Percentiles rank a stretch among this genome's conserved stretches.
Evolutionary conservation across 2,329 filamentous ascomycete species (phyloP).

Genomic region (Macrophomina pseudophaseolina): DNA sequence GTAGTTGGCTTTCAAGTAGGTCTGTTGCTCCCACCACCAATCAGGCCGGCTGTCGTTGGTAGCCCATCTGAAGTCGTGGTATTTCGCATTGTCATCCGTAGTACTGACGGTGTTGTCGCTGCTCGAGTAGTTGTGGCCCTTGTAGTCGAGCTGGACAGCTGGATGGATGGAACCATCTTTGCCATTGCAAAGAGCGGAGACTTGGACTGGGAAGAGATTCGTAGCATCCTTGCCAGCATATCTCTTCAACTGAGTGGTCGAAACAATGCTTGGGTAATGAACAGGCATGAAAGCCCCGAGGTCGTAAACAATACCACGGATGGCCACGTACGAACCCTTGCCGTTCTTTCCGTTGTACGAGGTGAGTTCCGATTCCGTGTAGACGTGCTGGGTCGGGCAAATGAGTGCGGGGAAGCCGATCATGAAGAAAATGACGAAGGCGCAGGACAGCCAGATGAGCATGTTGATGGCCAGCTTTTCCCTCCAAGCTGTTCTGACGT

Average conservation of each 20-base stretch:
- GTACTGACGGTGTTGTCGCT: conserved; percentile 67
- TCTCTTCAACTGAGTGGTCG: conserved; percentile 67
- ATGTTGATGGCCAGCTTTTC: conserved; percentile 98
- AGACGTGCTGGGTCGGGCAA: conserved; percentile 91
- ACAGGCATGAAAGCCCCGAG: conserved; percentile 72
- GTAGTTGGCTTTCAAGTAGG: conserved; percentile 75
- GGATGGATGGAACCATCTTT: conserved; percentile 69
- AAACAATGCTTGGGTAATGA: conserved; percentile 77
- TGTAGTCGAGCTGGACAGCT: conserved; percentile 84
- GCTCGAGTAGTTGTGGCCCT: conserved; percentile 74
- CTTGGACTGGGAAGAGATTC: conserved; percentile 88
- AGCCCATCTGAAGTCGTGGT: conserved; percentile 91
- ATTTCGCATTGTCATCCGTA: conserved; percentile 74
- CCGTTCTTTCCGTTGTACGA: conserved; percentile 74
- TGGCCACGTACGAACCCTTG: conserved; percentile 70
- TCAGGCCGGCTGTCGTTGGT: conserved; percentile 82
- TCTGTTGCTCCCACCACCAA: conserved; percentile 92
- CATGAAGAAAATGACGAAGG: conserved; percentile 83
- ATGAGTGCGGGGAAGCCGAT: conserved; percentile 84
- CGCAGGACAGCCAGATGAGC: conserved; percentile 89
- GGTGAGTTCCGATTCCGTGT: conserved; percentile 75
- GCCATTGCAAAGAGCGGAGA: conserved; percentile 87
- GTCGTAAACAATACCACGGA: conserved; percentile 90
- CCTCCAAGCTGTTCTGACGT: conserved; percentile 90
- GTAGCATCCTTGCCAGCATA: conserved; percentile 92